Conservation (phyloP, 352 stramenopile genomes). For the Peronospora destructor region DNA sequence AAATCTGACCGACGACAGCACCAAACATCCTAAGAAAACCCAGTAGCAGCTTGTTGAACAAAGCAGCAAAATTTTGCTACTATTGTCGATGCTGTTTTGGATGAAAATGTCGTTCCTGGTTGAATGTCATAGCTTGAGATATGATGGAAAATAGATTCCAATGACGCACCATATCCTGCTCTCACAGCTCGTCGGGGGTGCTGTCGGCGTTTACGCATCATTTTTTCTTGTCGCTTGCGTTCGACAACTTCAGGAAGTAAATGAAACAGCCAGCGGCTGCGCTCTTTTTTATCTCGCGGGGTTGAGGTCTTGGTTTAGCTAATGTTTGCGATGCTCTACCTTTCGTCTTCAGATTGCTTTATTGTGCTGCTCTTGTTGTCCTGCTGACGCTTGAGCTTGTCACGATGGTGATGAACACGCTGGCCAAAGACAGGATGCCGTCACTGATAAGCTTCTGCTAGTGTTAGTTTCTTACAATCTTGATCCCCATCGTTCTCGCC, state of each 20-base stretch:
- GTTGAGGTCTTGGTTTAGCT: constrained; percentile 48
- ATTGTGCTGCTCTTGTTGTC: constrained; percentile 20
- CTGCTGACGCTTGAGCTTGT: constrained; percentile 29
- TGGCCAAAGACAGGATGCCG: constrained; percentile 53
- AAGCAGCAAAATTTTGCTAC: constrained; percentile 7
- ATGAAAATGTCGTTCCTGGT: constrained; percentile 45
- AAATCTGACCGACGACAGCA: constrained; percentile 20
- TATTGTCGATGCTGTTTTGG: constrained; percentile 45
- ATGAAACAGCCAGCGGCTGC: constrained; percentile 50
- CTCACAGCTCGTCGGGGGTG: constrained; percentile 53
- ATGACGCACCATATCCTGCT: constrained; percentile 57
- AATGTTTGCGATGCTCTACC: constrained; percentile 20
- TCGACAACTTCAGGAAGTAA: constrained; percentile 70
- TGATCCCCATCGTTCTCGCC: constrained; percentile 4
- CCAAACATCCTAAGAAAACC: constrained; percentile 11
- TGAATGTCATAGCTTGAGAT: background rate
- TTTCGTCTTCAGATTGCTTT: constrained; percentile 2
- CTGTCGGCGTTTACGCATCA: constrained; percentile 52
- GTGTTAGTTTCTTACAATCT: constrained; percentile 18
- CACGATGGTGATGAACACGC: constrained; percentile 24
- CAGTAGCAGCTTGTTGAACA: constrained; percentile 7
- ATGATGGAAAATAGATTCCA: background rate
- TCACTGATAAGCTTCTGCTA: constrained; percentile 55
- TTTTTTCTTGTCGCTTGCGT: constrained; percentile 64
- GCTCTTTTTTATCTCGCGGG: constrained; percentile 55